Base-by-base conservation (phyloP, 2,329 filamentous ascomycete species). In the Colletotrichum karsti region DNA sequence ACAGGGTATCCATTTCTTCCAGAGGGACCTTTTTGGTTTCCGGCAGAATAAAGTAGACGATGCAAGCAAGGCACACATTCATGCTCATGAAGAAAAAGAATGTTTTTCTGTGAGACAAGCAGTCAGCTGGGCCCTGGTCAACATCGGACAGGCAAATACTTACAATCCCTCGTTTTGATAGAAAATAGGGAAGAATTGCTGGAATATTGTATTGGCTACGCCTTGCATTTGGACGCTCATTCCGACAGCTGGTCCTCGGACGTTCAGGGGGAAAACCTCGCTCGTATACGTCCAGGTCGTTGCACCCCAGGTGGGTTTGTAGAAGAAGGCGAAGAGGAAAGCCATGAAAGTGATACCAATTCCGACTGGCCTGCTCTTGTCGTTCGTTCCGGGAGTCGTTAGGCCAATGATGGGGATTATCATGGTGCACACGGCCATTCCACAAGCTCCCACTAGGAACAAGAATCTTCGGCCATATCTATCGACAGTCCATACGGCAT, bases 401-500 rank as follows among this genome's bases (percentile, higher is more conserved):
- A 81, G 73, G 13, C 79, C 80, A 18, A 82, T 67, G 22, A 80
- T 72, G n/a, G 79, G 74, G 0, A 91, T 90, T 66, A 91, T 86
- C 64, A 93, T 80, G 90, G 93, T 93, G 81, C 90, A 92, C 9
- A 88, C 67, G 4, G 86, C 89, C 87, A 93, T 93, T 39, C 91
- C 91, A 48, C 90, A 78, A 42, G 87, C 90, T 73, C 91, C 91
- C 35, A 90, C 83, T 62, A 93, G 90, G 73, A 93, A 85, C 64
- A 93, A 81, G 82, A 91, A 90, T 72, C 91, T 90, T 58, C 91
- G 86, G 41, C 91, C 91, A 71, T 91, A 93, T 55, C 90, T 86
- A 76, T 93, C 91, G 35, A 91, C 89, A 5, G 90, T 92, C 90
- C 91, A 93, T 37, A 90, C 87, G 13, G 91, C 91, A 71, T 92